Evolutionary conservation across 305 asterid species (phyloP).

Genomic region (Ajuga reptans): DNA sequence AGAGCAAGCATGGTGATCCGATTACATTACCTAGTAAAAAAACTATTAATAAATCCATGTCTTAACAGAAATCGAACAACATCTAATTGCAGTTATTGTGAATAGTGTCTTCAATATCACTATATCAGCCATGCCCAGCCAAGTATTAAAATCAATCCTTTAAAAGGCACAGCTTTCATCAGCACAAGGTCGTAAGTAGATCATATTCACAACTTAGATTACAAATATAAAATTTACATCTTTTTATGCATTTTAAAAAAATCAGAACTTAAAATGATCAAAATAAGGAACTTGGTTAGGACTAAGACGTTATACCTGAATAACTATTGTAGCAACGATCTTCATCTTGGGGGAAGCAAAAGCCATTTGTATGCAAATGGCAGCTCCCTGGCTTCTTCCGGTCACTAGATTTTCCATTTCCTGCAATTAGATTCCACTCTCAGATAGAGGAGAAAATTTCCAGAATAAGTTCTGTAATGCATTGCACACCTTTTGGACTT

Average conservation of each 20-base stretch:
- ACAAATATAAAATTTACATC: not conserved
- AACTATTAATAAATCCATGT: not conserved
- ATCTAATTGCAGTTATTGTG: not conserved
- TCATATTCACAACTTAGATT: not conserved
- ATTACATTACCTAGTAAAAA: not conserved
- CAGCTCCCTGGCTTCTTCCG: constrained; percentile 48
- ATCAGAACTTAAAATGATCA: not conserved
- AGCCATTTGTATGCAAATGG: constrained; percentile 46
- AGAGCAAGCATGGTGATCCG: not conserved
- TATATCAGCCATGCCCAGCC: not conserved
- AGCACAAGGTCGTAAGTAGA: not conserved
- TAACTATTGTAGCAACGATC: constrained; percentile 46
- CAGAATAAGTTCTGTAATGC: not conserved
- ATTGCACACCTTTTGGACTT: constrained; percentile 42
- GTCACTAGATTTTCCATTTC: constrained; percentile 40
- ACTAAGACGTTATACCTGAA: constrained; percentile 20
- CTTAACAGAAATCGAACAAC: not conserved
- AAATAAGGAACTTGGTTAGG: constrained; percentile 24
- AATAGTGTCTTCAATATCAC: not conserved
- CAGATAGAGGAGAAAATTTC: constrained; percentile 14
- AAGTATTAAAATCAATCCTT: not conserved
- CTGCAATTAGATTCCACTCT: constrained; percentile 41
- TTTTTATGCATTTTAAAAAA: not conserved
- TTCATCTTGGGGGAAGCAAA: constrained; percentile 51
- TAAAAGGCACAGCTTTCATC: not conserved